Conservation (phyloP, 1,284 basidiomycete species). For the Ceratobasidium theobromae region DNA sequence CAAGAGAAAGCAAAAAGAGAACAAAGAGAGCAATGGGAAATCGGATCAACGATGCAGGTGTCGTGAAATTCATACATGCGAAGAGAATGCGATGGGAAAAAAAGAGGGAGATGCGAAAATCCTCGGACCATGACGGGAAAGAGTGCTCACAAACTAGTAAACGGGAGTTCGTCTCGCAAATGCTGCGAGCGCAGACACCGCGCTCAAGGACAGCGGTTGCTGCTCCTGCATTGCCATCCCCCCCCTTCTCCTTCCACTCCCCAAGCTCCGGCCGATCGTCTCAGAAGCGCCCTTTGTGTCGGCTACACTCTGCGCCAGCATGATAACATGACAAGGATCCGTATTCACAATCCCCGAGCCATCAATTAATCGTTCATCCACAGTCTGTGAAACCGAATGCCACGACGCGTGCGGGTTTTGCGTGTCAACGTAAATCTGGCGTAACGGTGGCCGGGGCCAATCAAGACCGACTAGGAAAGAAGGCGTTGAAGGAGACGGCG, state of each 20-base stretch:
- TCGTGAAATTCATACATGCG: conserved; percentile 6
- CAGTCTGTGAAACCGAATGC: not conserved
- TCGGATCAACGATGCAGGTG: no score
- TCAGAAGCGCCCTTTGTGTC: not conserved
- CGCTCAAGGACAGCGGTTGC: not conserved
- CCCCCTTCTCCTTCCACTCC: not conserved
- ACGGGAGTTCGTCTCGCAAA: not conserved
- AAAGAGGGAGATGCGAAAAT: not conserved
- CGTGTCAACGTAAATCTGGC: conserved; percentile 19
- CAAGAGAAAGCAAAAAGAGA: no score
- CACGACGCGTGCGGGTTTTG: conserved; percentile 4
- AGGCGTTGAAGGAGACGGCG: conserved; percentile 2
- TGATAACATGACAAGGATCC: conserved; percentile 18
- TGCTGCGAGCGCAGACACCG: not conserved
- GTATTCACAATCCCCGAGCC: conserved; percentile 3
- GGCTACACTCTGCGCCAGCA: not conserved
- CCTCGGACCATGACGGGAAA: no score
- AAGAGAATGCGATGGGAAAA: not conserved
- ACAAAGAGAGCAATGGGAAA: no score
- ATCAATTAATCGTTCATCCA: not conserved
- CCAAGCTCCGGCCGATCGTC: not conserved
- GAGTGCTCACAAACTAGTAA: not conserved
- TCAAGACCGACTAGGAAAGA: conserved; percentile 9
- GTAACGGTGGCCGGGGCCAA: conserved; percentile 21
- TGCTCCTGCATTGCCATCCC: not conserved